Conservation (phyloP, 805 yeast species). For the Metahyphopichia silvanorum region DNA sequence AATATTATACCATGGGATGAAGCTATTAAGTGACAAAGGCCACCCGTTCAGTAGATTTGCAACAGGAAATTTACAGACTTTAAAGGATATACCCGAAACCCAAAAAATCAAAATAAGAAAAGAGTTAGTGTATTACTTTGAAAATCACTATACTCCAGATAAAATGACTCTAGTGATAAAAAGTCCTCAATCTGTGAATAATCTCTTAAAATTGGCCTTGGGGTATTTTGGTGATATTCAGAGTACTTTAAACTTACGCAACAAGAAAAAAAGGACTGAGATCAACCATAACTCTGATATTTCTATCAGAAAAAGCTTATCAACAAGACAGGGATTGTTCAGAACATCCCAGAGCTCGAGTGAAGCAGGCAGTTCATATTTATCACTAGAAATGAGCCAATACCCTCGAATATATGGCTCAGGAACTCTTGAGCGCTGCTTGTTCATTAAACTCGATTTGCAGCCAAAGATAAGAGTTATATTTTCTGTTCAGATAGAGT, state of each 20-base stretch:
- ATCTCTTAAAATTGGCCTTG: constrained; percentile 49
- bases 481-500: constrained; percentile 35
- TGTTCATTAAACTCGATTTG: constrained; percentile 36
- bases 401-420: constrained; percentile 1
- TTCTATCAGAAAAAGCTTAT: too few species aligned
- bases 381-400: neutral
- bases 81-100: constrained; percentile 31
- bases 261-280: neutral
- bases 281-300: too few species aligned
- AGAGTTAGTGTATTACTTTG: constrained; percentile 37
- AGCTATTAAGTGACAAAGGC: constrained; percentile 42
- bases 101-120: constrained; percentile 33
- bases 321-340: neutral
- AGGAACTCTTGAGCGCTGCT: constrained; percentile 15
- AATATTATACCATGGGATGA: constrained; percentile 55
- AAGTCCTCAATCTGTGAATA: constrained; percentile 65
- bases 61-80: constrained; percentile 59
- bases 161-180: constrained; percentile 58
- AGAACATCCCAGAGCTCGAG: too few species aligned
- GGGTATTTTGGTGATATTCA: constrained; percentile 38
- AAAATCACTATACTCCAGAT: constrained; percentile 38
- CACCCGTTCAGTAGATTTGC: constrained; percentile 63
- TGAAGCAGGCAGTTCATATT: too few species aligned
- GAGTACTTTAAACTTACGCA: too few species aligned
- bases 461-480: constrained; percentile 40